Evolutionary conservation across 1,284 basidiomycete species (phyloP).

Genomic region (Gomphus sp.): DNA sequence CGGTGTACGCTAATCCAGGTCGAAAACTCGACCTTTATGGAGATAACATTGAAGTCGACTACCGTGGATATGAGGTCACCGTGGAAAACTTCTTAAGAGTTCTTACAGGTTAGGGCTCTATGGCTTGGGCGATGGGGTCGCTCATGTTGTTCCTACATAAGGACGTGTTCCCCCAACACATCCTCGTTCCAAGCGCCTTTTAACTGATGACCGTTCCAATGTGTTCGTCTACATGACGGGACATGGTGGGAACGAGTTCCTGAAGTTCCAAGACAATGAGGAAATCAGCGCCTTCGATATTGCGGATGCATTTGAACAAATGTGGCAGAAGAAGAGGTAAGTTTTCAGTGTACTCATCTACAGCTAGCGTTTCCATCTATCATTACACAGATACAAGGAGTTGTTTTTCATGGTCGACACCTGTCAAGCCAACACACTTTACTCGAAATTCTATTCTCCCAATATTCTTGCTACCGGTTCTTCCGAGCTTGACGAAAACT

Average conservation of each 20-base stretch:
- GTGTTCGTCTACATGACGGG: slow-evolving; percentile 98
- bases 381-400: slow-evolving; percentile 77
- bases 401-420: slow-evolving; percentile 99
- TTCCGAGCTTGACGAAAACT: slow-evolving; percentile 82
- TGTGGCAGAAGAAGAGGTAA: slow-evolving; percentile 93
- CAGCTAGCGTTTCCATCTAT: neutral
- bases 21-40: slow-evolving; percentile 87
- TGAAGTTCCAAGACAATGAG: slow-evolving; percentile 99
- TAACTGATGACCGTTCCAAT: slow-evolving; percentile 89
- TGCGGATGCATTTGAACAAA: slow-evolving; percentile 95
- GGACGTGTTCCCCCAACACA: slow-evolving; percentile 68
- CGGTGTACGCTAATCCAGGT: slow-evolving; percentile 80
- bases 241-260: slow-evolving; percentile 95
- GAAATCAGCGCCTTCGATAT: slow-evolving; percentile 95
- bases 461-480: slow-evolving; percentile 94
- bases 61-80: slow-evolving; percentile 94
- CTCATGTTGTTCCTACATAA: slow-evolving; percentile 18
- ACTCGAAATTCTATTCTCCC: slow-evolving; percentile 90
- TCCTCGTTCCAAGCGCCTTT: slow-evolving; percentile 85
- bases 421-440: slow-evolving; percentile 96
- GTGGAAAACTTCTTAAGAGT: slow-evolving; percentile 94
- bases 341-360: slow-evolving; percentile 13
- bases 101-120: slow-evolving; percentile 58
- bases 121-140: neutral
- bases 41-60: slow-evolving; percentile 96